Percentiles rank a stretch among this genome's conserved stretches.
phyloP scores from a whole-genome alignment of 148 eudicot species.

The Persicaria maculosa region DNA sequence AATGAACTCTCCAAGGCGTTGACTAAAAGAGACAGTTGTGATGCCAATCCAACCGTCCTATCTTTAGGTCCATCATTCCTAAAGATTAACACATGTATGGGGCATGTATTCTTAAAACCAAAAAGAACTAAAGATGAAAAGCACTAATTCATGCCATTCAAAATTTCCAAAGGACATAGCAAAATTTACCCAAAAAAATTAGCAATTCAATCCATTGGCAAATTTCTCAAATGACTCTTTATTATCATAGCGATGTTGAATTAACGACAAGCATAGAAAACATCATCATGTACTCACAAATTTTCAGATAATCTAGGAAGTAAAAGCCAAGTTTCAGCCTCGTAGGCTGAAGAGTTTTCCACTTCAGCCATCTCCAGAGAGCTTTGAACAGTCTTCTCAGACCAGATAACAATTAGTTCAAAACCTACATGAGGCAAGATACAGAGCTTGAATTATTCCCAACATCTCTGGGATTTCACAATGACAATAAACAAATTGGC shows the following conservation, averaged over 20 bases:
- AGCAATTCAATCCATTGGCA: background rate
- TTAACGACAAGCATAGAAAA: background rate
- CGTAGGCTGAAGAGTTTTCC: conserved; percentile 83
- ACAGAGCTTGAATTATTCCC: background rate
- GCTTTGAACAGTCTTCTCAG: conserved; percentile 60
- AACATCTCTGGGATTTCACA: background rate
- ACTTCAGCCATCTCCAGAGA: conserved; percentile 97
- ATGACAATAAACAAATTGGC: background rate
- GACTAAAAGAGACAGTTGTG: conserved; percentile 73
- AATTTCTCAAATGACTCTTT: background rate
- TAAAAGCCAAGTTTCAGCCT: conserved; percentile 82
- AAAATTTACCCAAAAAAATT: background rate
- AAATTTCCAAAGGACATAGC: background rate
- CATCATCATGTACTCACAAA: conserved; percentile 42
- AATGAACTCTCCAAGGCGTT: conserved; percentile 62
- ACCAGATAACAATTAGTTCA: conserved; percentile 62
- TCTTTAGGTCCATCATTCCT: conserved; percentile 37
- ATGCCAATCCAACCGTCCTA: conserved; percentile 74
- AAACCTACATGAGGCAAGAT: conserved; percentile 39
- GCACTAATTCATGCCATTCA: background rate
- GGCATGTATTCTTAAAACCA: background rate
- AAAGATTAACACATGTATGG: conserved; percentile 13
- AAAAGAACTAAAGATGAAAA: background rate
- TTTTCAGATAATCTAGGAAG: conserved; percentile 36
- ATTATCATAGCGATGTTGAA: background rate